phyloP scores from a whole-genome alignment of 2,329 filamentous ascomycete genomes.

The Colletotrichum navitas region DNA sequence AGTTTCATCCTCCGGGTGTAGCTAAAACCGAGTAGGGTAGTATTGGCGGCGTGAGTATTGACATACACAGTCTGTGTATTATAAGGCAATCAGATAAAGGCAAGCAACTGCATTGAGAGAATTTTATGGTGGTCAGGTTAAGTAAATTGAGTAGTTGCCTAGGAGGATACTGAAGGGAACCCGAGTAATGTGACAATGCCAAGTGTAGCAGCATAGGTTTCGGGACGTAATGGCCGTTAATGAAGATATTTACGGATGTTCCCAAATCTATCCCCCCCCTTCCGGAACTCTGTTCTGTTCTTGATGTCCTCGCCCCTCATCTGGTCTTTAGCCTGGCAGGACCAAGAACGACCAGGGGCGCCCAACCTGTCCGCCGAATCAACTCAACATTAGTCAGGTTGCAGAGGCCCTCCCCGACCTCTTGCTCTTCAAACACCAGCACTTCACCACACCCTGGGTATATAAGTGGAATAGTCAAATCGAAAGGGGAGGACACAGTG shows the following conservation, averaged over 20 bases:
- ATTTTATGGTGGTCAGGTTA: conserved; percentile 33
- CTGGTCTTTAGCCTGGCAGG: not conserved
- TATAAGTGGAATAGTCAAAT: conserved; percentile 56
- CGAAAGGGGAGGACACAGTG: conserved; percentile 50
- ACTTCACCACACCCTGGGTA: conserved; percentile 51
- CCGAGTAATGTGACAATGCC: conserved; percentile 32
- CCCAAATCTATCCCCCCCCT: conserved; percentile 10
- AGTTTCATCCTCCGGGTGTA: conserved; percentile 32
- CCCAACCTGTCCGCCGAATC: conserved; percentile 6
- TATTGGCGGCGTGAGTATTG: conserved; percentile 14
- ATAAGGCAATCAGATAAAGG: not conserved
- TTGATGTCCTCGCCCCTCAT: not conserved
- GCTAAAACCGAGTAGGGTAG: conserved; percentile 29
- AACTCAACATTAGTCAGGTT: conserved; percentile 44
- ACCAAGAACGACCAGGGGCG: not conserved
- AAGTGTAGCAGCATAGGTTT: conserved; percentile 36
- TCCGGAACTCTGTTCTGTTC: not conserved
- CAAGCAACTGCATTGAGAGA: conserved; percentile 3
- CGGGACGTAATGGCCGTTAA: conserved; percentile 4
- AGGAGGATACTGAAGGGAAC: conserved; percentile 26
- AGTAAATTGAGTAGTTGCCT: conserved; percentile 37
- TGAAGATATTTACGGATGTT: conserved; percentile 12
- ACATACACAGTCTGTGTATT: not conserved
- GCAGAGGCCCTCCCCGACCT: conserved; percentile 48
- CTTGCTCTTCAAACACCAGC: conserved; percentile 48